These are phyloP conservation scores for Rhizopus delemar DNA, from an alignment of 371 early-diverging fungal species.

Conservation along the genomic window DNA sequence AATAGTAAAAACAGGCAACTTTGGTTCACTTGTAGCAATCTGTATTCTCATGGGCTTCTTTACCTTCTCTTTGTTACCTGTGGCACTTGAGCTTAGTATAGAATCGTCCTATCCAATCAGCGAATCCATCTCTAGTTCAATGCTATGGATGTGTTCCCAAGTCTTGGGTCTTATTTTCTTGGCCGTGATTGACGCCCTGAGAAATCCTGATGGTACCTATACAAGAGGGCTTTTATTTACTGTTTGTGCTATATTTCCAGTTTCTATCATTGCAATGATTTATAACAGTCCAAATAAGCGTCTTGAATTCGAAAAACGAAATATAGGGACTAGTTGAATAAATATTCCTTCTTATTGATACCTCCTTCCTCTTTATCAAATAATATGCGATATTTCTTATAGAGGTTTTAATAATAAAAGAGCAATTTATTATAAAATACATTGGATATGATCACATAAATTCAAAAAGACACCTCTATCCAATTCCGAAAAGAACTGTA, in stretches of 20 bases:
- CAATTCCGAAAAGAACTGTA: conserved; percentile 68
- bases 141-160: conserved; percentile 46
- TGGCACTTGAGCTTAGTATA: conserved; percentile 46
- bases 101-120: conserved; percentile 49
- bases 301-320: conserved; percentile 34
- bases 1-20: conserved; percentile 36
- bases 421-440: conserved; percentile 3
- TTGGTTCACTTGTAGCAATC: conserved; percentile 27
- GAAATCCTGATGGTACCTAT: conserved; percentile 35
- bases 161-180: conserved; percentile 39
- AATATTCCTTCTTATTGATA: not conserved
- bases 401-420: no score
- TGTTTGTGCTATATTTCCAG: conserved; percentile 33
- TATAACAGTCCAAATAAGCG: conserved; percentile 47
- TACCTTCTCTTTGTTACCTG: conserved; percentile 44
- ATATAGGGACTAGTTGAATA: conserved; percentile 6
- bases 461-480: conserved; percentile 43
- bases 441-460: conserved; percentile 32
- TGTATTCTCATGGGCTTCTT: conserved; percentile 43
- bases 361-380: not conserved
- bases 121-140: conserved; percentile 46
- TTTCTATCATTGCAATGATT: conserved; percentile 25
- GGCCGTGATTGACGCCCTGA: conserved; percentile 39
- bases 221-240: conserved; percentile 37
- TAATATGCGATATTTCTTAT: not conserved